phyloP scores from a whole-genome alignment of 2,329 filamentous ascomycete genomes.

The Monilinia fructigena region DNA sequence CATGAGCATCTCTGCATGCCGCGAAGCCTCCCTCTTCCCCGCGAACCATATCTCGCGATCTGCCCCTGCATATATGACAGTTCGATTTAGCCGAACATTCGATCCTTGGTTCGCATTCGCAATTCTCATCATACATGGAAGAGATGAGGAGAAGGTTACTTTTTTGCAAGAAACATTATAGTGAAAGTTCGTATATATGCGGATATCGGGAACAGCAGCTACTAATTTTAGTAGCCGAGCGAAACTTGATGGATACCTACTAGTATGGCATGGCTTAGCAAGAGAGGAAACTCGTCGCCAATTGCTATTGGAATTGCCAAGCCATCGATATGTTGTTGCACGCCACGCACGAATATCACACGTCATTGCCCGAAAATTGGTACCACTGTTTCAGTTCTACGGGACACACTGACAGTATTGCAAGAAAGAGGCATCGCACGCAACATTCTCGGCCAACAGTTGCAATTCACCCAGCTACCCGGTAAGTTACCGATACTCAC shows the following conservation, averaged over 20 bases:
- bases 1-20: constrained; percentile 5
- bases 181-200: constrained; percentile 3
- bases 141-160: constrained; percentile 16
- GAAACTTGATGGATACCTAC: neutral
- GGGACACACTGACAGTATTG: constrained; percentile 1
- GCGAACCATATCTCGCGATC: constrained; percentile 11
- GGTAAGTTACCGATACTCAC: constrained; percentile 4
- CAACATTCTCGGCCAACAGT: constrained; percentile 2
- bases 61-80: constrained; percentile 15
- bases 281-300: neutral
- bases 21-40: neutral
- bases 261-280: neutral
- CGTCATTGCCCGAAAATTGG: constrained; percentile 4
- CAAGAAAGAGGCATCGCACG: constrained; percentile 9
- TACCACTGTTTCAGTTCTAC: constrained; percentile 5
- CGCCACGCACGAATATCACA: constrained; percentile 3
- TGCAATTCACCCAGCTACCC: constrained; percentile 12
- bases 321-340: neutral
- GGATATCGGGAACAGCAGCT: neutral
- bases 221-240: neutral
- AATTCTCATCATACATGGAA: constrained; percentile 1
- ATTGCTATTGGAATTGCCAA: constrained; percentile 3
- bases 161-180: constrained; percentile 4
- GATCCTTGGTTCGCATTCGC: constrained; percentile 6
- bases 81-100: neutral